Evolutionary conservation across 768 basidiomycete species (phyloP).

Genomic region (Suillus hirtellus): DNA sequence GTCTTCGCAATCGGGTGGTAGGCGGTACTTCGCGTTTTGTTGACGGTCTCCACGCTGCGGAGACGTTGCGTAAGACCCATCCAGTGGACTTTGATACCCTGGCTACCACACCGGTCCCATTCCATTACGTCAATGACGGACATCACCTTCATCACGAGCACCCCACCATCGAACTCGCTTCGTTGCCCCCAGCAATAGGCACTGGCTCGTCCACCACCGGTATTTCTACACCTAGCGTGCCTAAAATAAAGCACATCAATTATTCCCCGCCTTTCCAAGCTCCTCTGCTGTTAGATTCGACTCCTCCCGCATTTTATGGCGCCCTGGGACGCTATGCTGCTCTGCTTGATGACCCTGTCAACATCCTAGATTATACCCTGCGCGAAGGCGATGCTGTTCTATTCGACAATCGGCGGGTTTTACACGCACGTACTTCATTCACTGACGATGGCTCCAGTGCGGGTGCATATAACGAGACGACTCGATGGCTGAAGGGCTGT

Average conservation of each 20-base stretch:
- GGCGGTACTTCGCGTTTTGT: conserved; percentile 89
- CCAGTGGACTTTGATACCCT: conserved; percentile 60
- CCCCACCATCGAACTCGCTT: conserved; percentile 68
- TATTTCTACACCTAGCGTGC: conserved; percentile 12
- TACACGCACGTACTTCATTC: conserved; percentile 88
- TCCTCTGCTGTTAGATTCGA: conserved; percentile 53
- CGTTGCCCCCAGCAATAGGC: conserved; percentile 16
- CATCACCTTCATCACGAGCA: conserved; percentile 77
- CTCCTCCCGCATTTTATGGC: conserved; percentile 56
- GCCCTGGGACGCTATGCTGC: conserved; percentile 64
- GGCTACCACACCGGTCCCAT: conserved; percentile 66
- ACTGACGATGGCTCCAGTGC: conserved; percentile 31
- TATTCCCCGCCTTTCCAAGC: conserved; percentile 97
- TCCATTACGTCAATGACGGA: conserved; percentile 90
- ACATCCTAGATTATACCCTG: conserved; percentile 64
- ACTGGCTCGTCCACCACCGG: conserved; percentile 11
- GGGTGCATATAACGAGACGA: conserved; percentile 45
- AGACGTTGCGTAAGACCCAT: conserved; percentile 44
- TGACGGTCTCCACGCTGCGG: conserved; percentile 71
- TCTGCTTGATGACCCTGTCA: conserved; percentile 51
- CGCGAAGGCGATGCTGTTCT: conserved; percentile 82
- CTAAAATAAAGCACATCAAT: conserved; percentile 67
- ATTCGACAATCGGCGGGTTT: conserved; percentile 89
- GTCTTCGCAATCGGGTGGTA: conserved; percentile 76
- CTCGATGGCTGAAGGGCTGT: conserved; percentile 90